Evolutionary conservation across 176 grass and related monocot species (phyloP), one percentile per base, ranked within the genome.

Genomic region (Calamus simplicifolius): DNA sequence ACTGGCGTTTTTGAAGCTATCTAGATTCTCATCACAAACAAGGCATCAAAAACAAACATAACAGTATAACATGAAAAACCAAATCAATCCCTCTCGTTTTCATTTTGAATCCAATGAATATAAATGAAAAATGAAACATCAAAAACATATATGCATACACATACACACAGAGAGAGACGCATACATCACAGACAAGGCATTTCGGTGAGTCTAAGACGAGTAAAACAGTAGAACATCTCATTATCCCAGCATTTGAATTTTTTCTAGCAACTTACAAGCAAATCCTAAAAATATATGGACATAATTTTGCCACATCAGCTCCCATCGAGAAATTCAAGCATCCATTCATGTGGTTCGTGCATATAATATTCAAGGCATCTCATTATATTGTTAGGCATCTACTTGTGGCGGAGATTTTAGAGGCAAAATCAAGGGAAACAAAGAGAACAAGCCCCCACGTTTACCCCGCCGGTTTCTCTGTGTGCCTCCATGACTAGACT

Each of bases 241-340:
- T 29, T 29, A 29, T 29, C 28, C 28, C 4, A 29, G 28, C 28
- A 29, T 29, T 29, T 29, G 2, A 29, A 4, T 29, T 29, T 29
- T 29, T 29, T 29, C 28, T 29, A 29, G 28, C 3, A 29, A 29
- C 0, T 29, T 29, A 29, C 4, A 29, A 29, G 28, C 28, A 29
- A 29, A 29, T 29, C 3, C 28, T 29, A 5, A 29, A 29, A 29
- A 29, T 3, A 29, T 29, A 29, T 29, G 28, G 3, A 23, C 21
- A 23, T 23, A 23, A 23, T 23, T 23, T 23, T 23, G 1, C 1
- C 21, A 23, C 21, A 2, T 0, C 43, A 64, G 68, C 79, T 88
- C 85, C 82, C 76, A 79, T 80, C 52, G 79, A 80, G 79, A 82
- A 88, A 88, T 79, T 88, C 85, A 83, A 88, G 68, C 85, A 79